Evolutionary conservation across 306 rosid genomes (phyloP).

Genomic region (Vigna hirtella): DNA sequence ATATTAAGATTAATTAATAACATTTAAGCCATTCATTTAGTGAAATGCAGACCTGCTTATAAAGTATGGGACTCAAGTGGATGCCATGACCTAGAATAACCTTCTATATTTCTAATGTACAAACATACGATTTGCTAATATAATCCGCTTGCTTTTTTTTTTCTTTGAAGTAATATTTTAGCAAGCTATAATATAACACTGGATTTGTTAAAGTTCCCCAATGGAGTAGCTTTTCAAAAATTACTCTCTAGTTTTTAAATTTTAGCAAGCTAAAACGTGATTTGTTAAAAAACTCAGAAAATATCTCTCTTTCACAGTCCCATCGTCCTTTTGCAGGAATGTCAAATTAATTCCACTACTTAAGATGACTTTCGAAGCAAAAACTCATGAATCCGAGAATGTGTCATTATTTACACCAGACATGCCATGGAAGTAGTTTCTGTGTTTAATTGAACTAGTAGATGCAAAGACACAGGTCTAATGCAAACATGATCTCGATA

Average conservation of each 20-base stretch:
- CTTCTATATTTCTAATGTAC: not conserved
- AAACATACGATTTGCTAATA: not conserved
- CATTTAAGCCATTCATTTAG: not conserved
- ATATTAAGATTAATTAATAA: not conserved
- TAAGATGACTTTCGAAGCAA: not conserved
- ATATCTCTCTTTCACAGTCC: not conserved
- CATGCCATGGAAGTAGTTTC: not conserved
- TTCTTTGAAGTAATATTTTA: not conserved
- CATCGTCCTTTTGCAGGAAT: no score
- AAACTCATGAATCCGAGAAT: not conserved
- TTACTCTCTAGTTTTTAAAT: not conserved
- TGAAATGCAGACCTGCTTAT: not conserved
- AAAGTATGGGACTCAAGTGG: conserved; percentile 2
- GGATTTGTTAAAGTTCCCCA: not conserved
- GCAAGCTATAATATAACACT: not conserved
- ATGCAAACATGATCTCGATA: not conserved
- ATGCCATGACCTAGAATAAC: conserved; percentile 1
- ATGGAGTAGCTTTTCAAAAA: not conserved
- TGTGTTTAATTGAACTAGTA: not conserved
- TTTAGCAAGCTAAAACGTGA: not conserved
- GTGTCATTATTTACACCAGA: not conserved
- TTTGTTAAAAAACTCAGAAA: not conserved
- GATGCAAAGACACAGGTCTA: not conserved
- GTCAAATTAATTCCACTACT: not conserved
- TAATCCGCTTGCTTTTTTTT: not conserved